Evolutionary conservation across 2,329 filamentous ascomycete species (phyloP), one percentile per base, ranked within the genome.

Genomic region (Penicillium occitanis): DNA sequence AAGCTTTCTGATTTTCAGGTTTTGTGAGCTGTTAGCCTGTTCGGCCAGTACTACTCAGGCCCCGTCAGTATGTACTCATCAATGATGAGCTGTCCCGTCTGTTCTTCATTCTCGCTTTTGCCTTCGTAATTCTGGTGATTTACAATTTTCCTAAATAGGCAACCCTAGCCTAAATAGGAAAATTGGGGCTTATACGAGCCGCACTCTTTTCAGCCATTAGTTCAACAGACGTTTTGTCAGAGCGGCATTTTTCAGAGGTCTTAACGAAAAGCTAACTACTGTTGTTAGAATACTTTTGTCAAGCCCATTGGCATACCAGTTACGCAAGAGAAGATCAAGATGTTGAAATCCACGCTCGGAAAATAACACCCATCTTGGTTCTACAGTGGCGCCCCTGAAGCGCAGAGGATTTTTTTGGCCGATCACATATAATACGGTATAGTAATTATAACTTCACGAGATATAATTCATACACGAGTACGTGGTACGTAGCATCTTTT

Each of bases 101-200:
- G 8, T 55, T n/a, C 28, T 35, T 5, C 7, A 53, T 8, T 30
- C 50, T n/a, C 25, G 11, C 13, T 14, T 50, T 50, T 25, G 11
- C 48, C 30, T 53, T 33, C 51, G n/a, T 35, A 22, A n/a, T 30
- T 17, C 11, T 30, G 1, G 48, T 2, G 30, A 8, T 55, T 35
- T 13, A 17, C 22, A 22, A 14, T 19, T 55, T 55, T 22, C 51
- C 30, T 37, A 22, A 35, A 55, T 37, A 35, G 30, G 51, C 1
- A 55, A 37, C 30, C 4, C 14, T 55, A 35, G 30, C 58, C 58
- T 6, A 22, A 61, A 48, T 48, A 61, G 58, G 58, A 61, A 61
- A 35, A 2, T 50, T 35, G 50, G 42, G 42, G 58, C 42, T 33
- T 30, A 25, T 25, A 33, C n/a, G 5, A 33, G 17, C 58, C 25